Conservation (phyloP, 140 eudicot genomes). For the Ambrosia hybrid region DNA sequence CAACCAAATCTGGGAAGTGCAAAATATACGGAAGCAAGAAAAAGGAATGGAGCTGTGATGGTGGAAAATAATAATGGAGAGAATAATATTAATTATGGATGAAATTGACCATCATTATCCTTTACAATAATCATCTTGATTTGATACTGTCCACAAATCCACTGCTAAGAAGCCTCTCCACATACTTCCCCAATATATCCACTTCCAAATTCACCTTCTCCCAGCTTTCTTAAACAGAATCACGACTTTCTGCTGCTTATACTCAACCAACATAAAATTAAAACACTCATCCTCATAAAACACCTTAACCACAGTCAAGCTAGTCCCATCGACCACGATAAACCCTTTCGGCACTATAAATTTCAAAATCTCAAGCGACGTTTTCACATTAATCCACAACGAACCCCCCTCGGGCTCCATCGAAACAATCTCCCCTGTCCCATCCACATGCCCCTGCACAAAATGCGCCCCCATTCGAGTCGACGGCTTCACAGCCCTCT, state of each 20-base stretch:
- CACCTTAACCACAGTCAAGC: slow-evolving; percentile 6
- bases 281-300: slow-evolving; percentile 17
- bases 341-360: slow-evolving; percentile 18
- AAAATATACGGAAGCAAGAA: too few relatives aligned
- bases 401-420: slow-evolving; percentile 20
- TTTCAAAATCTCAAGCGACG: slow-evolving; percentile 16
- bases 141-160: slow-evolving; percentile 11
- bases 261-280: slow-evolving; percentile 20
- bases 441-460: slow-evolving; percentile 23
- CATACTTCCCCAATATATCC: slow-evolving; percentile 17
- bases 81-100: too few relatives aligned
- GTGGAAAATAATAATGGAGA: too few relatives aligned
- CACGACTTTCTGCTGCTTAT: slow-evolving; percentile 19
- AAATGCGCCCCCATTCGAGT: slow-evolving; percentile 22
- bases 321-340: slow-evolving; percentile 21
- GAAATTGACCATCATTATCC: too few relatives aligned
- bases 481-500: slow-evolving; percentile 18
- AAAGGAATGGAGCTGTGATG: too few relatives aligned
- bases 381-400: slow-evolving; percentile 16
- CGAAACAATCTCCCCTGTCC: slow-evolving; percentile 21
- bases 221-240: slow-evolving; percentile 5
- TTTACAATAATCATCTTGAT: slow-evolving; percentile 15
- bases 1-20: too few relatives aligned
- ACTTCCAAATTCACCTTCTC: slow-evolving; percentile 18
- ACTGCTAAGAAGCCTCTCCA: slow-evolving; percentile 16